Evolutionary conservation across 345 rosid genomes (phyloP).

Genomic region (Fremontodendron californicum): DNA sequence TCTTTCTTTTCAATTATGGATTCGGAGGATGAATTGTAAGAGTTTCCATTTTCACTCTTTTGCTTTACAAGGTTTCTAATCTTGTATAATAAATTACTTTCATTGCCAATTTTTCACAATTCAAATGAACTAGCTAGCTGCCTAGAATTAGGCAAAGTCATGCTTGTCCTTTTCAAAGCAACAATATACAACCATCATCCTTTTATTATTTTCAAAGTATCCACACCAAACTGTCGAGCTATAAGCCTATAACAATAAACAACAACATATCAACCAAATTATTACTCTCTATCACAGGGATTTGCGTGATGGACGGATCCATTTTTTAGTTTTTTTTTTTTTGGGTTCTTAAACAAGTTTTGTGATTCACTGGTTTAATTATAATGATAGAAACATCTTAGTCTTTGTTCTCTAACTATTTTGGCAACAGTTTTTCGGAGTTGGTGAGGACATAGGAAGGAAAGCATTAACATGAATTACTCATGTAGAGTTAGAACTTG

Average conservation of each 20-base stretch:
- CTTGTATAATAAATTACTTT: not conserved
- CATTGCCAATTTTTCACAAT: not conserved
- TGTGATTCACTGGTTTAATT: not conserved
- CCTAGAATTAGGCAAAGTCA: conserved; percentile 3
- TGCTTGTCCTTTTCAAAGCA: conserved; percentile 8
- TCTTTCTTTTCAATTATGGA: conserved; percentile 5
- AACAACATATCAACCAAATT: not conserved
- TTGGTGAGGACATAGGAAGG: not conserved
- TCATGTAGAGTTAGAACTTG: not conserved
- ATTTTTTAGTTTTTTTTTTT: not conserved
- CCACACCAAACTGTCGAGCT: not conserved
- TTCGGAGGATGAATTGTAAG: not conserved
- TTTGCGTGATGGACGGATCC: conserved; percentile 5
- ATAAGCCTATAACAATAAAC: not conserved
- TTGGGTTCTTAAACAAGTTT: not conserved
- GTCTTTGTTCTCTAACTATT: not conserved
- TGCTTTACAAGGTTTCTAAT: not conserved
- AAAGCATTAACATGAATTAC: not conserved
- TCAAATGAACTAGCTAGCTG: not conserved
- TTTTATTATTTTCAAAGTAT: not conserved
- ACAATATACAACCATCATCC: not conserved
- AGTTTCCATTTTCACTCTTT: not conserved
- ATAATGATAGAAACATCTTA: not conserved
- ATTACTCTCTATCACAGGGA: not conserved
- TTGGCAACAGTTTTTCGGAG: not conserved